These are phyloP conservation scores for Penicillium sp. DNA, from an alignment of 2,329 filamentous ascomycete species.

Conservation along the genomic window DNA sequence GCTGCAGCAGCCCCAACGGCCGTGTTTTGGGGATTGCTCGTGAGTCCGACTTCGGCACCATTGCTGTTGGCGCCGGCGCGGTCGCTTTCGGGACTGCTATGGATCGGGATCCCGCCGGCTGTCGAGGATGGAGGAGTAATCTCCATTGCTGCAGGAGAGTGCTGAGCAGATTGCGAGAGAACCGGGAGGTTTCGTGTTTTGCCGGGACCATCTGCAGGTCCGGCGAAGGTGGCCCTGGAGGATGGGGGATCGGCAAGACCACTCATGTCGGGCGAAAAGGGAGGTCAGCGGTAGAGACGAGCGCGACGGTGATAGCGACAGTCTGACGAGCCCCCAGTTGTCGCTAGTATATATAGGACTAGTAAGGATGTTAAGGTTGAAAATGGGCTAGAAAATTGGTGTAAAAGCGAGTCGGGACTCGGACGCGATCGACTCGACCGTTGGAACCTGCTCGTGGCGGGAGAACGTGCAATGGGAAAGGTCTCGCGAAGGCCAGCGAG, in stretches of 20 bases:
- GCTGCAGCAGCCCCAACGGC: conserved; percentile 50
- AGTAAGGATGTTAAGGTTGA: not conserved
- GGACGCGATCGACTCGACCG: conserved; percentile 19
- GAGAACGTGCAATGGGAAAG: conserved; percentile 30
- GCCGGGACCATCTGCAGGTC: conserved; percentile 41
- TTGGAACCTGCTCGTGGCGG: conserved; percentile 26
- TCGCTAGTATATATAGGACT: not conserved
- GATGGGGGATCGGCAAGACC: conserved; percentile 43
- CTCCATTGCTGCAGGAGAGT: conserved; percentile 56
- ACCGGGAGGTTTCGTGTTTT: conserved; percentile 56
- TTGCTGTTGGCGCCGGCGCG: conserved; percentile 41
- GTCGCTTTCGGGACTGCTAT: conserved; percentile 53
- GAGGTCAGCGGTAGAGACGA: conserved; percentile 9
- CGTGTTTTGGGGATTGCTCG: conserved; percentile 33
- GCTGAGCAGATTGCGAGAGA: conserved; percentile 44
- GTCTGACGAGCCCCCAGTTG: not conserved
- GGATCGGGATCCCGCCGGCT: conserved; percentile 47
- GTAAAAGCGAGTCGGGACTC: conserved; percentile 7
- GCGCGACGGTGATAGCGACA: not conserved
- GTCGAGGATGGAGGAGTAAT: conserved; percentile 52
- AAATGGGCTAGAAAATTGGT: not conserved
- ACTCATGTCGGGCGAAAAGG: conserved; percentile 39
- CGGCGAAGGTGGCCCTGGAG: conserved; percentile 49
- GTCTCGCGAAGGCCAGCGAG: conserved; percentile 26
- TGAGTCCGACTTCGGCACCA: conserved; percentile 32